Base-by-base conservation (phyloP, 2,329 filamentous ascomycete genomes). In the Ophiostoma angusticollis region DNA sequence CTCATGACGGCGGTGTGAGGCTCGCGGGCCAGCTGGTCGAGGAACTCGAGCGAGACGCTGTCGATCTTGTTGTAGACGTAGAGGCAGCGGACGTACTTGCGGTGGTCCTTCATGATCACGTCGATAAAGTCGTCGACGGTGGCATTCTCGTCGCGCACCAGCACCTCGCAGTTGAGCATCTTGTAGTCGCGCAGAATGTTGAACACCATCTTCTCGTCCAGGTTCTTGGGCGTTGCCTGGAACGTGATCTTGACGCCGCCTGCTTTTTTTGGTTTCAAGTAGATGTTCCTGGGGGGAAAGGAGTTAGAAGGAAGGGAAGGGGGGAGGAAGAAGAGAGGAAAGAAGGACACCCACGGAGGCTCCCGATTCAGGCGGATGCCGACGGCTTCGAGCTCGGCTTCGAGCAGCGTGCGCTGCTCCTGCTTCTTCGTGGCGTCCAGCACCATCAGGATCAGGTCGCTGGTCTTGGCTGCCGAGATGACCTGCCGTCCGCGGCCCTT, bases 31-130 rank as follows among this genome's bases (percentile, higher is more conserved):
- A 98, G 70, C 56, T 81, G 78, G 66, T 98, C 84, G 34, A 98
- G 74, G 61, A 93, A 93, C 57, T 95, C 86, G 48, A 98, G 74
- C 30, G 82, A 89, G 44, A 98, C 84, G 58, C 77, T 80, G 64
- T 98, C 91, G 63, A 98, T 93, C 65, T 98, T 98, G 80, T 98
- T 98, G 77, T 98, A 98, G 23, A 96, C 89, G 63, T 98, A 98
- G 23, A 98, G 71, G 55, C 84, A 80, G 58, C 70, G 76, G 67
- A 98, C 95, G 68, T 98, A 98, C 61, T 93, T 98, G 55, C 91
- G 72, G 67, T 98, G 91, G 56, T 95, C 85, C 61, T 91, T 93
- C 89, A 96, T 96, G 62, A 98, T 95, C 45, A 95, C 86, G 59
- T 98, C 91, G 64, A 98, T 98, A 59, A 98, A 83, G 61, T 98